phyloP scores from a whole-genome alignment of 805 yeast genomes.

The Suhomyces faveliae region DNA sequence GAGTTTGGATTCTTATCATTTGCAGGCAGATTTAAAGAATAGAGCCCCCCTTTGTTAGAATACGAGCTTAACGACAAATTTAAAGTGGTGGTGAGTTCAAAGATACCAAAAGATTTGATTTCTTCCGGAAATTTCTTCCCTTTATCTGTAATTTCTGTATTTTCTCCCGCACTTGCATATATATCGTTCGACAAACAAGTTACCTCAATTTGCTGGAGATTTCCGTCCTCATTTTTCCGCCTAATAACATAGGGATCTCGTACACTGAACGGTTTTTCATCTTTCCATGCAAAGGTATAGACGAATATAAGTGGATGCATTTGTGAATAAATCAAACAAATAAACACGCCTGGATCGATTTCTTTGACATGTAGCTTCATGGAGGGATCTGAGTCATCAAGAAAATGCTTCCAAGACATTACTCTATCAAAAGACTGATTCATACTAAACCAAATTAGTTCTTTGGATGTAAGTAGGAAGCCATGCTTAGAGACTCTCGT shows the following conservation, averaged over 20 bases:
- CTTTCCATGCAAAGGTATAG: slow-evolving; percentile 32
- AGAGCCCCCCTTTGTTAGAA: slow-evolving; percentile 1
- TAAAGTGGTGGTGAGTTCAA: slow-evolving; percentile 18
- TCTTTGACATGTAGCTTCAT: slow-evolving; percentile 28
- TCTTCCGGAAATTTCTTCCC: slow-evolving; percentile 1
- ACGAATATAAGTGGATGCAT: slow-evolving; percentile 29
- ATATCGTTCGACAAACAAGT: background rate
- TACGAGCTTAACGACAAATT: slow-evolving; percentile 13
- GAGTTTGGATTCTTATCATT: background rate
- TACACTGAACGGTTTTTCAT: slow-evolving; percentile 34
- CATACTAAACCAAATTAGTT: slow-evolving; percentile 53
- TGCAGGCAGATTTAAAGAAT: background rate
- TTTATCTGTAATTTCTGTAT: background rate
- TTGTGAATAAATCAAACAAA: slow-evolving; percentile 31
- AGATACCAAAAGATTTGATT: slow-evolving; percentile 12
- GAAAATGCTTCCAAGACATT: slow-evolving; percentile 72
- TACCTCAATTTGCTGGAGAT: slow-evolving; percentile 16
- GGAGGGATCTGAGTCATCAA: slow-evolving; percentile 51
- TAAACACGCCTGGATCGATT: slow-evolving; percentile 16
- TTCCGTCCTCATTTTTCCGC: slow-evolving; percentile 7
- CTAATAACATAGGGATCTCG: slow-evolving; percentile 35
- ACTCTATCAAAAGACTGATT: slow-evolving; percentile 39
- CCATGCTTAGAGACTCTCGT: slow-evolving; percentile 30
- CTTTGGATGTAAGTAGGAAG: slow-evolving; percentile 64
- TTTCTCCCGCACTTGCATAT: background rate